Base-by-base conservation (phyloP, 352 stramenopile species). In the Thraustotheca clavata region DNA sequence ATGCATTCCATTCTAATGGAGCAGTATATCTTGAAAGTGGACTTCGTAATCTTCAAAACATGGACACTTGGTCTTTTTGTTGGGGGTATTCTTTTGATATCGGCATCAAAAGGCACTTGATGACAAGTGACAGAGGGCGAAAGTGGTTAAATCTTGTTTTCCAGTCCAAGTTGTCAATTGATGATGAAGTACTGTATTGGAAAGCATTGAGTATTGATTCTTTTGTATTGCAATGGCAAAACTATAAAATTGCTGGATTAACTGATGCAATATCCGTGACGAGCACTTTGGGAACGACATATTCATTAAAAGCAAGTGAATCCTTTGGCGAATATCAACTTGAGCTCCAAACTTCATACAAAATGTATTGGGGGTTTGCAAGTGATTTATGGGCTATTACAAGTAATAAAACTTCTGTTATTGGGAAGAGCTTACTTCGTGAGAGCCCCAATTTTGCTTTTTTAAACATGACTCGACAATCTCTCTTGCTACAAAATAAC, bases 191-290 rank as follows among this genome's bases (percentile, higher is more conserved):
- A 22, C 34, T 38, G 1, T 47, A 60, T 26, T 60, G 50, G 50
- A 18, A 20, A 26, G 2, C 1, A 2, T 4, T 33, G 43, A 38
- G 50, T 1, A 60, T 60, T 16, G 4, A 34, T 34, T 22, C 1
- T 1, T 60, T 46, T 43, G 1, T 26, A 38, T 22, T 60, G 1
- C 50, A 60, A 12, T 60, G 50, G 50, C 50, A 60, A 60, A 60
- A 60, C 50, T 60, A n/a, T 38, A 60, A 60, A 26, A 47, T 6
- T 1, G 48, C 31, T 14, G 50, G 29, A 0, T 46, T 60, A 1
- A 4, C 6, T 16, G 50, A 60, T 38, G 26, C 2, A 1, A 26
- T 60, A 9, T 52, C 43, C 6, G 46, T 52, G 46, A 22, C 31
- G 14, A 60, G 27, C 20, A 38, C 50, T 1, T 26, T 32, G n/a